Conservation (phyloP, 176 grass and related monocot genomes). For the Triticum monococcum region DNA sequence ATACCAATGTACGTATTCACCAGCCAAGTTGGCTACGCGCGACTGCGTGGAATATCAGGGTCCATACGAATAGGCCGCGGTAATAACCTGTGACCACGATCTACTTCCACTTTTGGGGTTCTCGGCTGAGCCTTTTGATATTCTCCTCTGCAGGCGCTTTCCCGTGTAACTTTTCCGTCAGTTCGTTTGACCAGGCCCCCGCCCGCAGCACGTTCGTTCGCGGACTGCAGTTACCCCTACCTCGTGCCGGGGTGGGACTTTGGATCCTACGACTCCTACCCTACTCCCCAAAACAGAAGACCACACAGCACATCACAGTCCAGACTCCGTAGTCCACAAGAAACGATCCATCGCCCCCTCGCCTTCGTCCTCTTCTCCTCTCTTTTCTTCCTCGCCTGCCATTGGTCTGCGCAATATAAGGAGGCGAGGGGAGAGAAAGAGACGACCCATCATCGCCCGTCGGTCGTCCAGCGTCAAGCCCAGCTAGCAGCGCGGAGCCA, state of each 20-base stretch:
- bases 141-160: not conserved
- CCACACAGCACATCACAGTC: no score
- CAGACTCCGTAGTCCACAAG: constrained; percentile 37
- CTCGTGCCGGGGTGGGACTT: not conserved
- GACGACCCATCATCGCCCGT: not conserved
- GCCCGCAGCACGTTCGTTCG: not conserved
- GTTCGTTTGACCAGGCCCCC: not conserved
- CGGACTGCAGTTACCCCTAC: not conserved
- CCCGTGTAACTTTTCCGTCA: not conserved
- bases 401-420: not conserved
- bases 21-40: no score
- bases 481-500: not conserved
- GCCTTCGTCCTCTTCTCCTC: not conserved
- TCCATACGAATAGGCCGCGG: no score
- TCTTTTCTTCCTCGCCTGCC: not conserved
- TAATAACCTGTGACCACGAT: not conserved
- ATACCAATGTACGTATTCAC: no score
- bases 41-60: no score
- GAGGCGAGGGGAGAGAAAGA: not conserved
- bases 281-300: constrained; percentile 23
- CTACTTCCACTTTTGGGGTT: not conserved
- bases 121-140: not conserved
- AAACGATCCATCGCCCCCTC: not conserved
- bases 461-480: not conserved
- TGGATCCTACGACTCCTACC: not conserved